Percentiles rank a stretch among this genome's conserved stretches.
Conservation (phyloP, 2,329 filamentous ascomycete species). For the Diplocarpon rosae region DNA sequence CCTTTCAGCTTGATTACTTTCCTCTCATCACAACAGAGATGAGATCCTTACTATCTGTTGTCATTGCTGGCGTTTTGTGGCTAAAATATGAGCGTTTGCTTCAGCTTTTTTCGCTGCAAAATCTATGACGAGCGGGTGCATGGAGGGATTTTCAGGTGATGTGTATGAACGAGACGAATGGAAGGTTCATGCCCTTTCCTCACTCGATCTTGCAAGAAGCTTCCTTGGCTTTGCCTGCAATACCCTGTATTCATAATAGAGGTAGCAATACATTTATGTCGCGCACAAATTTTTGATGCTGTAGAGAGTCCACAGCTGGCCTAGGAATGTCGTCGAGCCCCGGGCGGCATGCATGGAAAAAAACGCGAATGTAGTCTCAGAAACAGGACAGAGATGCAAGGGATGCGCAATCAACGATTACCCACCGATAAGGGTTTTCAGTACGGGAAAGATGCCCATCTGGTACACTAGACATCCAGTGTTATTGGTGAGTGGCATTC, state of each 20-base stretch:
- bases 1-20: constrained; percentile 10
- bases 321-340: too few species aligned
- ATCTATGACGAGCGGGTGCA: constrained; percentile 3
- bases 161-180: constrained; percentile 5
- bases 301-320: too few species aligned
- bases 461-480: too few species aligned
- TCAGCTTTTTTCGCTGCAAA: constrained; percentile 2
- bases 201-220: constrained; percentile 4
- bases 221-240: constrained; percentile 1
- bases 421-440: too few species aligned
- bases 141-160: constrained; percentile 2
- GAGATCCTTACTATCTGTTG: constrained; percentile 5
- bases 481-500: too few species aligned
- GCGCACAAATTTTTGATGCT: not conserved
- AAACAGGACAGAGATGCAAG: too few species aligned
- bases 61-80: constrained; percentile 19
- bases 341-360: too few species aligned
- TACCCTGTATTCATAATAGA: constrained; percentile 2
- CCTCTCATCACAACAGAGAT: constrained; percentile 5
- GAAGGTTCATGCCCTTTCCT: constrained; percentile 1
- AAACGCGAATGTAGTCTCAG: too few species aligned
- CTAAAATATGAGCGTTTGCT: constrained; percentile 7
- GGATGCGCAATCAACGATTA: too few species aligned
- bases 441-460: too few species aligned
- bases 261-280: not conserved